These are phyloP conservation scores for Cytospora paraplurivora DNA, from an alignment of 2,329 filamentous ascomycete genomes.

Conservation along the genomic window DNA sequence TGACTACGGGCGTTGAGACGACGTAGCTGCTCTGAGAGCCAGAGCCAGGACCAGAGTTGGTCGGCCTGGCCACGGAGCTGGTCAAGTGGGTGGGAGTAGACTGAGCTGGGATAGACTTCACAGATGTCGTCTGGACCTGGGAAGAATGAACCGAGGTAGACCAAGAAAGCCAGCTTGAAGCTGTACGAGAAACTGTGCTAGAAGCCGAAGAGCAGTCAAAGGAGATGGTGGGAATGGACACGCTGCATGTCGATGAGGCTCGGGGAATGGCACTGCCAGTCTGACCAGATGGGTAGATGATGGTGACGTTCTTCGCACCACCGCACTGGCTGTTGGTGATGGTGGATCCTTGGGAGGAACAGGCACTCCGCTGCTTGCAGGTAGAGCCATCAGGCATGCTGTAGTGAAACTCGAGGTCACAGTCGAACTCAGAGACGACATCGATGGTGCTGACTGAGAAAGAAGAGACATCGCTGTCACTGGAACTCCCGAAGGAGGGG, in stretches of 20 bases:
- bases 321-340: conserved; percentile 88
- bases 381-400: conserved; percentile 78
- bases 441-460: conserved; percentile 80
- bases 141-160: conserved; percentile 31
- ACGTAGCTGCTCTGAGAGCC: conserved; percentile 14
- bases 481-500: conserved; percentile 60
- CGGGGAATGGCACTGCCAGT: conserved; percentile 52
- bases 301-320: conserved; percentile 80
- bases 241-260: conserved; percentile 57
- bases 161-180: conserved; percentile 20
- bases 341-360: conserved; percentile 66
- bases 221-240: conserved; percentile 72
- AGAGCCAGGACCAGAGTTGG: conserved; percentile 2
- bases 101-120: conserved; percentile 1
- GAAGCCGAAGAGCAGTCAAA: conserved; percentile 67
- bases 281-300: conserved; percentile 63
- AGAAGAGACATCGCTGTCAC: conserved; percentile 38
- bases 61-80: conserved; percentile 5
- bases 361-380: conserved; percentile 77
- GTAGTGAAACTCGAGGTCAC: conserved; percentile 83
- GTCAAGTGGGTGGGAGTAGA: conserved; percentile 4
- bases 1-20: not conserved
- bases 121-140: conserved; percentile 29
- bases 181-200: conserved; percentile 25
- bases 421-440: conserved; percentile 73